Evolutionary conservation across 139 green algal genomes (phyloP).

Genomic region (Astrephomene gubernaculifera): DNA sequence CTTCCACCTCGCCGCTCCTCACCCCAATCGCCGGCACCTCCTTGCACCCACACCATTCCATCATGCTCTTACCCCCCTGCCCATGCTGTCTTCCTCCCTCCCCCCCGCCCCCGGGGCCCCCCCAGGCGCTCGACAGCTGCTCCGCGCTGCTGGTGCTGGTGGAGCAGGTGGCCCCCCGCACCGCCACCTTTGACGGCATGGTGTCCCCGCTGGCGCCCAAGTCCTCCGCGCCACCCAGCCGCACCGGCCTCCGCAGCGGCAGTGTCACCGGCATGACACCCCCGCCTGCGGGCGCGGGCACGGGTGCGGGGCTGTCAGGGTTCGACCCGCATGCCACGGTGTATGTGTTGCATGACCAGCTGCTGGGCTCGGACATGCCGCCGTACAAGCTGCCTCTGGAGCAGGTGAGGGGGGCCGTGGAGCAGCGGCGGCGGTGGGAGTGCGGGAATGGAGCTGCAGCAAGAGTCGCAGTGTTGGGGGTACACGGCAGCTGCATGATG

Average conservation of each 20-base stretch:
- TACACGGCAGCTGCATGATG: too few relatives aligned
- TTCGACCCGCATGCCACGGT: conserved; percentile 26
- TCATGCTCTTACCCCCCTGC: too few relatives aligned
- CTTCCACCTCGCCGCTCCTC: too few relatives aligned
- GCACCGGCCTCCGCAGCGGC: not conserved
- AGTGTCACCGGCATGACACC: too few relatives aligned
- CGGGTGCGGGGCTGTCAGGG: too few relatives aligned
- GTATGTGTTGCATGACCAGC: conserved; percentile 37
- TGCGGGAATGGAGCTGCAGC: too few relatives aligned
- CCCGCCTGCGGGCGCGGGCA: too few relatives aligned
- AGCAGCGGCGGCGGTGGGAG: conserved; percentile 4
- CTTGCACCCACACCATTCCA: too few relatives aligned
- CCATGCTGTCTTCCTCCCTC: not conserved
- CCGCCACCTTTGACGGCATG: conserved; percentile 6
- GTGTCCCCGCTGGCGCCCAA: not conserved
- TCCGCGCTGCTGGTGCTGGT: conserved; percentile 37
- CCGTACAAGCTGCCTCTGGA: conserved; percentile 34
- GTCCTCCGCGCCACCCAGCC: not conserved
- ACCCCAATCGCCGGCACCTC: too few relatives aligned
- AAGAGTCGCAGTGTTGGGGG: too few relatives aligned
- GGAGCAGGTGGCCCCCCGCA: not conserved
- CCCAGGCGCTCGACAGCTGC: conserved; percentile 26
- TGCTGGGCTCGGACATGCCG: conserved; percentile 30
- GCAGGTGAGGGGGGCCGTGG: conserved; percentile 28
- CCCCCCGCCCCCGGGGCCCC: not conserved